phyloP scores from a whole-genome alignment of 2,329 filamentous ascomycete species.

The Nothophoma quercina region DNA sequence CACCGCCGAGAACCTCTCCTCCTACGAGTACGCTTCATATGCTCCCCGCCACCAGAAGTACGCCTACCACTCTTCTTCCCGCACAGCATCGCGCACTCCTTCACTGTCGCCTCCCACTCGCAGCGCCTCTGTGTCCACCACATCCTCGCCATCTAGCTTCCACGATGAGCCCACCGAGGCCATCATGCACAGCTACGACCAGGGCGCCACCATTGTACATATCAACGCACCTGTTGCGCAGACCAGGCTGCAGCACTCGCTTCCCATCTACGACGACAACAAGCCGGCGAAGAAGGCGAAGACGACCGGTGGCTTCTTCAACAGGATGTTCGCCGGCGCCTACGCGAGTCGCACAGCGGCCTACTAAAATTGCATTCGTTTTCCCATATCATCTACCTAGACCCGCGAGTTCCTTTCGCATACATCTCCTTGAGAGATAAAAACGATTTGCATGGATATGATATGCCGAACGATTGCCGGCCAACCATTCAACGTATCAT shows the following conservation, averaged over 20 bases:
- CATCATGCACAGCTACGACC: slow-evolving; percentile 52
- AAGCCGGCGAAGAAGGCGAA: slow-evolving; percentile 52
- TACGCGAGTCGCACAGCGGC: slow-evolving; percentile 38
- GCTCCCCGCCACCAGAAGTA: slow-evolving; percentile 17
- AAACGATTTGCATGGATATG: slow-evolving; percentile 20
- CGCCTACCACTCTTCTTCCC: slow-evolving; percentile 43
- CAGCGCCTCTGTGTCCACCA: slow-evolving; percentile 46
- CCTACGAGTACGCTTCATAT: slow-evolving; percentile 46
- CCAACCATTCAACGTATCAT: slow-evolving; percentile 20
- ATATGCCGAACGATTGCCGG: slow-evolving; percentile 20
- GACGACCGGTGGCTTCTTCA: slow-evolving; percentile 49
- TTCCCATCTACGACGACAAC: slow-evolving; percentile 50
- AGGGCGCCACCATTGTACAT: slow-evolving; percentile 54
- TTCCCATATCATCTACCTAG: slow-evolving; percentile 35
- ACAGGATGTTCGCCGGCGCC: slow-evolving; percentile 45
- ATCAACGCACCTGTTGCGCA: slow-evolving; percentile 33
- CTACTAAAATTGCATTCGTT: slow-evolving; percentile 42
- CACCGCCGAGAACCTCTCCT: slow-evolving; percentile 41
- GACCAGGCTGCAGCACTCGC: slow-evolving; percentile 36
- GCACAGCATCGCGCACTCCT: slow-evolving; percentile 56
- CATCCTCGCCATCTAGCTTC: slow-evolving; percentile 47
- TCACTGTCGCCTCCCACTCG: slow-evolving; percentile 58
- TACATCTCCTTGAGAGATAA: slow-evolving; percentile 25
- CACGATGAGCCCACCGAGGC: slow-evolving; percentile 38
- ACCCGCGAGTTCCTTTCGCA: slow-evolving; percentile 27